Conservation (phyloP, 768 basidiomycete genomes). For the Suillus subluteus region DNA sequence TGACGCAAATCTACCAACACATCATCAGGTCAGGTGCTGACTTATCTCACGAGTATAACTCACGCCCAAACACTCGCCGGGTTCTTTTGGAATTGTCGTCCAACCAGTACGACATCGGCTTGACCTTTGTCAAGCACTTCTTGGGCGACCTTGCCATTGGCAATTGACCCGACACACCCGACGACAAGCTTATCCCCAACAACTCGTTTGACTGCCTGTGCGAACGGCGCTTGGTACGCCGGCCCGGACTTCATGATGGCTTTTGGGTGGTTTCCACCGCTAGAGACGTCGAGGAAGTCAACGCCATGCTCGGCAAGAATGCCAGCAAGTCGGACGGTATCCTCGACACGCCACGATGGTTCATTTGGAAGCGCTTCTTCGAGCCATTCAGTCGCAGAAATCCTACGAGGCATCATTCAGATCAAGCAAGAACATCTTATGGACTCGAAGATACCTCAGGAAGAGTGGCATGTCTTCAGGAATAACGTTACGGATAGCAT, state of each 20-base stretch:
- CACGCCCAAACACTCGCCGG: slow-evolving; percentile 48
- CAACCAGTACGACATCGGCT: slow-evolving; percentile 53
- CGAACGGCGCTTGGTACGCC: slow-evolving; percentile 59
- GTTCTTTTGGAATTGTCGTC: slow-evolving; percentile 62
- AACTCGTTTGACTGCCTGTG: slow-evolving; percentile 53
- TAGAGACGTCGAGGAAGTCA: slow-evolving; percentile 76
- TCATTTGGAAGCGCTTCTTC: slow-evolving; percentile 60
- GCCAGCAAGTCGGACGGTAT: slow-evolving; percentile 62
- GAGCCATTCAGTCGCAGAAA: slow-evolving; percentile 79
- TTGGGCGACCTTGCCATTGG: slow-evolving; percentile 46
- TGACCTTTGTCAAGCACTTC: slow-evolving; percentile 45
- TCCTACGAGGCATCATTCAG: slow-evolving; percentile 32
- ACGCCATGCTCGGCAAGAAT: slow-evolving; percentile 67
- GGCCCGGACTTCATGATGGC: slow-evolving; percentile 32
- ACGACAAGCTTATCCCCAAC: slow-evolving; percentile 44
- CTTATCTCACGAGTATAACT: slow-evolving; percentile 16
- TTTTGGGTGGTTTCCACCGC: slow-evolving; percentile 57
- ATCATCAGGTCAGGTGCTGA: not conserved
- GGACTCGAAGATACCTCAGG: slow-evolving; percentile 47
- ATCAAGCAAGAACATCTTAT: not conserved
- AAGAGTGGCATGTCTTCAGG: slow-evolving; percentile 70
- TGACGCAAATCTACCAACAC: slow-evolving; percentile 46
- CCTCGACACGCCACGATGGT: slow-evolving; percentile 68
- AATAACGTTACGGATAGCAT: slow-evolving; percentile 63
- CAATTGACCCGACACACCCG: slow-evolving; percentile 30